A percentile compares a stretch with the other conserved stretches of the same genome.
These are phyloP conservation scores for Pilasporangium apinafurcum DNA, from an alignment of 352 stramenopile species.

Conservation along the genomic window DNA sequence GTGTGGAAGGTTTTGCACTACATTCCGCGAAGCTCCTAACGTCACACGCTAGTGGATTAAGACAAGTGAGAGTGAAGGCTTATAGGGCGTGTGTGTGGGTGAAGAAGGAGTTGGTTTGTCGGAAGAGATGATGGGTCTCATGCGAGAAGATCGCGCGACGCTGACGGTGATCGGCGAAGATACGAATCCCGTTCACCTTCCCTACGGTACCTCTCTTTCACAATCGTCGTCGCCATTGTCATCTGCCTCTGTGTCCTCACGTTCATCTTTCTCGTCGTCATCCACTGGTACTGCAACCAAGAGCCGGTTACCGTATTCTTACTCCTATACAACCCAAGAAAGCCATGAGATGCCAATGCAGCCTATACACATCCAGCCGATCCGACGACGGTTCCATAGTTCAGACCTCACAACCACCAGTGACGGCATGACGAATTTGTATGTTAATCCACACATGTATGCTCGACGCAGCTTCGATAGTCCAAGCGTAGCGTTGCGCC, in stretches of 20 bases:
- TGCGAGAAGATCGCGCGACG: slow-evolving; percentile 14
- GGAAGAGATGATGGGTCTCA: slow-evolving; percentile 8
- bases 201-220: background rate
- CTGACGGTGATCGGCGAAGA: slow-evolving; percentile 49
- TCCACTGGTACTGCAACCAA: slow-evolving; percentile 1
- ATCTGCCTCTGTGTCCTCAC: background rate
- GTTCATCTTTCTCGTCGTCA: slow-evolving; percentile 3
- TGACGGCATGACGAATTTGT: slow-evolving; percentile 5
- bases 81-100: too few relatives aligned
- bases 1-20: too few relatives aligned
- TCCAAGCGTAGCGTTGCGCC: slow-evolving; percentile 13
- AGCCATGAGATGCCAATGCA: slow-evolving; percentile 5
- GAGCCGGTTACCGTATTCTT: background rate
- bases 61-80: too few relatives aligned
- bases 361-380: slow-evolving; percentile 9
- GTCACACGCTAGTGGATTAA: too few relatives aligned
- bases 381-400: slow-evolving; percentile 51
- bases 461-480: slow-evolving; percentile 10
- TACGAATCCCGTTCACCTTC: slow-evolving; percentile 18
- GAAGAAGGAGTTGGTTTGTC: too few relatives aligned
- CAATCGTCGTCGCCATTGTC: background rate
- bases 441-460: slow-evolving; percentile 1
- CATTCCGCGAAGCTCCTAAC: too few relatives aligned
- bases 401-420: slow-evolving; percentile 28
- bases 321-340: background rate